Base-by-base conservation (phyloP, 2,329 filamentous ascomycete genomes). In the Fusarium anguioides region DNA sequence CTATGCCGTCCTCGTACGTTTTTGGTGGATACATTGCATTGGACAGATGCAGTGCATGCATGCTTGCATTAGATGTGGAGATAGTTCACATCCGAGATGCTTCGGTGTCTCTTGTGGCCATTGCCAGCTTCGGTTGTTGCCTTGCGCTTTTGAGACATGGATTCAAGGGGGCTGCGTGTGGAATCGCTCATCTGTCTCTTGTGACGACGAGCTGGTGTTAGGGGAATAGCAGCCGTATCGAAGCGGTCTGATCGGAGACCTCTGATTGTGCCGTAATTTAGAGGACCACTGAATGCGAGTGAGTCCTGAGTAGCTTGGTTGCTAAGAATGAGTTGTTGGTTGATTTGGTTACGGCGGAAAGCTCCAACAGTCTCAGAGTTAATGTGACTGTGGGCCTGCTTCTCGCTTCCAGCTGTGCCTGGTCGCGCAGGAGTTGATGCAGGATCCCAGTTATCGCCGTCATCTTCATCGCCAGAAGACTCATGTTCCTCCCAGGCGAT, bases 321-420 rank as follows among this genome's bases (percentile, higher is more conserved):
- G 78, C 85, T 87, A 65, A 85, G 77, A 59, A 88, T 86, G 60
- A 88, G 80, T 69, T 87, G 84, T 74, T 87, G 84, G 74, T 87
- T 86, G 81, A 82, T 88, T 75, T 87, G 88, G 76, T 87, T 89
- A 66, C 83, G 87, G 55, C 91, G 91, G 83, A 96, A 96, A 2
- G 92, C 91, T 35, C 91, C 91, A 33, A 96, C 91, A 15, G 90
- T 87, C 56, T 89, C 86, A 10, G 84, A 79, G 59, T 87, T 87
- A 68, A 88, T 86, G 72, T 91, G 88, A 36, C 94, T 87, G 12
- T 78, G 75, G 10, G 81, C 75, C 35, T 83, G 79, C 18, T 77
- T 76, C 65, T 87, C 83, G 72, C 82, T 82, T 27, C 79, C 77
- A 35, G 82, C 78, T 33, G 83, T 84, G n/a, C 78, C 79, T 26